A percentile compares a stretch with the other conserved stretches of the same genome.
These are phyloP conservation scores for Hawksworthiomyces lignivorus DNA, from an alignment of 2,329 filamentous ascomycete genomes.

Conservation along the genomic window DNA sequence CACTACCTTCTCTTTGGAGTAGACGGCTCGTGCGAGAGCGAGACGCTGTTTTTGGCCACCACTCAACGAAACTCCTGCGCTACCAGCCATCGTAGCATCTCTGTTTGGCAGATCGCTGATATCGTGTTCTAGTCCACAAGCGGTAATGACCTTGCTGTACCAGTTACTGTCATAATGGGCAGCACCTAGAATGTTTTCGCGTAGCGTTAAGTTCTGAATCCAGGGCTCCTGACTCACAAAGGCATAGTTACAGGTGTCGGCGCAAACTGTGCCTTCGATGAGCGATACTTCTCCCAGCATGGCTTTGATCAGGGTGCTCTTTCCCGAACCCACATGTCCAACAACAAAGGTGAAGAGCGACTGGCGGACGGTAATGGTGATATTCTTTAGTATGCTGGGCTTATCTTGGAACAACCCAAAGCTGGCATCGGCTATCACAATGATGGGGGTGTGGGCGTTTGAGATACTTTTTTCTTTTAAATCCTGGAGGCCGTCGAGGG, in stretches of 20 bases:
- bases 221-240: background rate
- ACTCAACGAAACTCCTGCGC: slow-evolving; percentile 15
- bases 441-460: too few species aligned
- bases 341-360: slow-evolving; percentile 27
- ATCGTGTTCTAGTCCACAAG: slow-evolving; percentile 14
- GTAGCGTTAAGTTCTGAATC: slow-evolving; percentile 1
- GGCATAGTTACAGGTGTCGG: background rate
- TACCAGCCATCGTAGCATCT: slow-evolving; percentile 16
- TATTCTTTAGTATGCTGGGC: slow-evolving; percentile 18
- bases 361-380: slow-evolving; percentile 16
- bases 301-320: slow-evolving; percentile 29
- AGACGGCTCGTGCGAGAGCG: slow-evolving; percentile 14
- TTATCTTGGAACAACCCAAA: slow-evolving; percentile 7
- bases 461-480: too few species aligned
- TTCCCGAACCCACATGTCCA: slow-evolving; percentile 34
- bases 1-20: slow-evolving; percentile 4
- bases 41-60: slow-evolving; percentile 20
- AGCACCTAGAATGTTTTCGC: background rate
- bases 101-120: slow-evolving; percentile 8
- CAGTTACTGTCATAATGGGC: background rate
- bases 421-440: background rate
- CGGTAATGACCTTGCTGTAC: slow-evolving; percentile 12
- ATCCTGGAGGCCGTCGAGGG: too few species aligned
- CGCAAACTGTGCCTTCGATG: background rate
- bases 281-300: slow-evolving; percentile 26